Conservation (phyloP, 371 early-diverging fungal species). For the Batkoa obscura region DNA sequence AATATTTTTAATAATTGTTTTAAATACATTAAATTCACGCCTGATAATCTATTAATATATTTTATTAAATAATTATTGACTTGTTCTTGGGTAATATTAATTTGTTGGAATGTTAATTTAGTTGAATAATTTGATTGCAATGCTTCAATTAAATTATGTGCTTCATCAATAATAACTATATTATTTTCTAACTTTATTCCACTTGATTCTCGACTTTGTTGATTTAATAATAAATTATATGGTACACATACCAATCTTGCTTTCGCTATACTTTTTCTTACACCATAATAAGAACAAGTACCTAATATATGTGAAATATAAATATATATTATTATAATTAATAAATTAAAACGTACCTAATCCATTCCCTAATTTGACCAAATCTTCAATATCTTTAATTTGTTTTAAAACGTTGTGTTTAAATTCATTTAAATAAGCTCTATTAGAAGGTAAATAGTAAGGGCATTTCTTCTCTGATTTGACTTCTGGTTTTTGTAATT, state of each 20-base stretch:
- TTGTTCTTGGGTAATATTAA: constrained; percentile 26
- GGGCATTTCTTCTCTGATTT: constrained; percentile 23
- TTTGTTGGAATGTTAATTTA: constrained; percentile 19
- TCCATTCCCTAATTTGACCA: constrained; percentile 39
- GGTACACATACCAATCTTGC: constrained; percentile 69
- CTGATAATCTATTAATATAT: constrained; percentile 46
- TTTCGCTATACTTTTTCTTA: constrained; percentile 31
- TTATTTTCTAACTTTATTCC: constrained; percentile 49
- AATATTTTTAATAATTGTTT: constrained; percentile 17
- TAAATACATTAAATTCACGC: constrained; percentile 10
- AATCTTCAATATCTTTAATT: constrained; percentile 66
- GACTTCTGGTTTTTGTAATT: constrained; percentile 17
- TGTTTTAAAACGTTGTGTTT: constrained; percentile 24
- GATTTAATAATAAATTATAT: constrained; percentile 63
- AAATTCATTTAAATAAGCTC: constrained; percentile 23
- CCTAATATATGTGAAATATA: constrained; percentile 8
- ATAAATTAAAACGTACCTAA: neutral
- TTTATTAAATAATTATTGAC: constrained; percentile 42
- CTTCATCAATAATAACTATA: constrained; percentile 78
- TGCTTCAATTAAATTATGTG: constrained; percentile 69
- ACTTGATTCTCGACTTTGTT: constrained; percentile 49
- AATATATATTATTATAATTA: too few species aligned
- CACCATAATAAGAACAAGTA: constrained; percentile 85
- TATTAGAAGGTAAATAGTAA: constrained; percentile 24
- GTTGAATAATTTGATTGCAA: constrained; percentile 38